Evolutionary conservation across 768 basidiomycete genomes (phyloP).

Genomic region (Lactifluus volemus): DNA sequence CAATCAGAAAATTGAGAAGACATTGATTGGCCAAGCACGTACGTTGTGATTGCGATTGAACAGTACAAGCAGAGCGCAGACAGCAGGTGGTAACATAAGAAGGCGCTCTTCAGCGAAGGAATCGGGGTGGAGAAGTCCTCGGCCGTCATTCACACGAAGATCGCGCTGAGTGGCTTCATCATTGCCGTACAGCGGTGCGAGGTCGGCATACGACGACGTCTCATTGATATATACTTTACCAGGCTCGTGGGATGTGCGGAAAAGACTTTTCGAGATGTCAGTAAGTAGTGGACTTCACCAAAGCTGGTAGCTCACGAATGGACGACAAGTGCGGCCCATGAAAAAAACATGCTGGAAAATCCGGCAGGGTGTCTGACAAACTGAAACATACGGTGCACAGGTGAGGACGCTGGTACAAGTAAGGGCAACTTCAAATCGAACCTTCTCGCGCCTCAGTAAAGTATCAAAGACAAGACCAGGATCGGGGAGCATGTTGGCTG

Average conservation of each 20-base stretch:
- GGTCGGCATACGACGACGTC: slow-evolving; percentile 81
- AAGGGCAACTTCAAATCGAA: slow-evolving; percentile 29
- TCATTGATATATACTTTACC: slow-evolving; percentile 60
- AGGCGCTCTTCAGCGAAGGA: slow-evolving; percentile 73
- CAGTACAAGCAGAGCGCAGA: slow-evolving; percentile 67
- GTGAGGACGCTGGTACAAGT: not conserved
- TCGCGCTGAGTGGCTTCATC: slow-evolving; percentile 50
- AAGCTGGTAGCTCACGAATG: slow-evolving; percentile 41
- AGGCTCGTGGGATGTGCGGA: slow-evolving; percentile 61
- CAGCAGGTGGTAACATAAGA: slow-evolving; percentile 69
- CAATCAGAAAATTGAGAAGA: not conserved
- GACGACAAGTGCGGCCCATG: slow-evolving; percentile 76
- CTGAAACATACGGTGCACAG: slow-evolving; percentile 28
- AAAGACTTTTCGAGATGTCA: slow-evolving; percentile 42
- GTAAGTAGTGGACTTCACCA: not conserved
- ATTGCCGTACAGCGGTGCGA: slow-evolving; percentile 76
- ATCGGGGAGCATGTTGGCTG: slow-evolving; percentile 65
- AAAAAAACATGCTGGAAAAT: slow-evolving; percentile 71
- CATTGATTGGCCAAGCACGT: slow-evolving; percentile 22
- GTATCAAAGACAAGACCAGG: slow-evolving; percentile 75
- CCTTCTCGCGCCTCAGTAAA: slow-evolving; percentile 62
- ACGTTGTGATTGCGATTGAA: slow-evolving; percentile 90
- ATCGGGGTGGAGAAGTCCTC: slow-evolving; percentile 60
- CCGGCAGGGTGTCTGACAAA: slow-evolving; percentile 72
- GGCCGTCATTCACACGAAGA: slow-evolving; percentile 50